Conservation (phyloP, 2,329 filamentous ascomycete genomes). For the Trichoderma oligosporum region DNA sequence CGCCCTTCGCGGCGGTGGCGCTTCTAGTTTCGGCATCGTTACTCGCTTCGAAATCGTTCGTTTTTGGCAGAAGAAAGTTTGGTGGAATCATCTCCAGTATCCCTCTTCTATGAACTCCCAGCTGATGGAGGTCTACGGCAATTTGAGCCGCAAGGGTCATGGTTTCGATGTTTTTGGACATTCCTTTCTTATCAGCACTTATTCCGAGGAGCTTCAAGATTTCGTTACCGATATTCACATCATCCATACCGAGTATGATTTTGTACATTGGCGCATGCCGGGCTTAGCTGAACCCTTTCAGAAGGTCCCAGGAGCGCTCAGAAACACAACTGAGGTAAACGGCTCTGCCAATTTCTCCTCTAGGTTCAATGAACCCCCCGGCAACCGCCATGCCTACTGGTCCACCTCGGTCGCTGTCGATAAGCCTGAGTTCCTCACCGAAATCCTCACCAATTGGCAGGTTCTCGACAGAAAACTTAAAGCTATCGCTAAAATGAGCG, state of each 20-base stretch:
- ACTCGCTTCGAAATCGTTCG: slow-evolving; percentile 31
- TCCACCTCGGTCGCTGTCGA: slow-evolving; percentile 28
- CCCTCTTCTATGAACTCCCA: slow-evolving; percentile 11
- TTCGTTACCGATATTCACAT: slow-evolving; percentile 20
- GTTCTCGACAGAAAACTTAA: slow-evolving; percentile 20
- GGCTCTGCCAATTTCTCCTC: slow-evolving; percentile 27
- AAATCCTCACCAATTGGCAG: slow-evolving; percentile 29
- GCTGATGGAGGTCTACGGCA: slow-evolving; percentile 20
- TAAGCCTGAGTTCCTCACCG: slow-evolving; percentile 26
- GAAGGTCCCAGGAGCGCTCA: slow-evolving; percentile 22
- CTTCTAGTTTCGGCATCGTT: slow-evolving; percentile 39
- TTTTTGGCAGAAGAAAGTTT: slow-evolving; percentile 30
- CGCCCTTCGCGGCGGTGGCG: slow-evolving; percentile 43
- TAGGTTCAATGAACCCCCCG: slow-evolving; percentile 27
- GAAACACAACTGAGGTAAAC: slow-evolving; percentile 23
- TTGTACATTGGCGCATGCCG: slow-evolving; percentile 15
- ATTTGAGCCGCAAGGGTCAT: slow-evolving; percentile 22
- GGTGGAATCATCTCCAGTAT: slow-evolving; percentile 26
- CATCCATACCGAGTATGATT: slow-evolving; percentile 21
- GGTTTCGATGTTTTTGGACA: slow-evolving; percentile 24
- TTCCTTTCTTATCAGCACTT: slow-evolving; percentile 23
- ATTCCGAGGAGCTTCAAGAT: slow-evolving; percentile 12
- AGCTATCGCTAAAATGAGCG: slow-evolving; percentile 14
- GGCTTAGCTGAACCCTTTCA: slow-evolving; percentile 27
- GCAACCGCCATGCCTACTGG: slow-evolving; percentile 31